Percentiles rank a stretch among this genome's conserved stretches.
Evolutionary conservation across 2,329 filamentous ascomycete genomes (phyloP).

Genomic region (Aspergillus carbonarius): DNA sequence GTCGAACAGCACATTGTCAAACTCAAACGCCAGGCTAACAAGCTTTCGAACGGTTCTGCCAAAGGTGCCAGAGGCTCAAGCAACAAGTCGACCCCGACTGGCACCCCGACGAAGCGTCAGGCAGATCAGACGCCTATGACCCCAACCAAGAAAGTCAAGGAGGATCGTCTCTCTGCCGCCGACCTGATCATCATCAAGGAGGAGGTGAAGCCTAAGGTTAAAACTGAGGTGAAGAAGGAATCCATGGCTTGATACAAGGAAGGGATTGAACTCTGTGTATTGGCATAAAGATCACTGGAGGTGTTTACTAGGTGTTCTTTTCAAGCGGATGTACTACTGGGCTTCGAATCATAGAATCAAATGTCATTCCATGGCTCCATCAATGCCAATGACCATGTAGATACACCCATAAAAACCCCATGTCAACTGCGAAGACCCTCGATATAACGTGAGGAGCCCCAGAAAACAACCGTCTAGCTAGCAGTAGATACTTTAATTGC

Average conservation of each 20-base stretch:
- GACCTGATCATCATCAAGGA: not conserved
- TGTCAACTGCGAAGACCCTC: no score
- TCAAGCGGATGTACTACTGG: no score
- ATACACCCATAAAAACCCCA: no score
- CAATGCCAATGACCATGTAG: no score
- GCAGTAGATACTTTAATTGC: no score
- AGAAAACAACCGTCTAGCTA: no score
- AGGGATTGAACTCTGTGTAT: not conserved
- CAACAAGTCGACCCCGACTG: not conserved
- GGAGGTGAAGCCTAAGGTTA: not conserved
- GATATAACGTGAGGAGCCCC: no score
- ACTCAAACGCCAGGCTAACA: not conserved
- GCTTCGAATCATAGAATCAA: no score
- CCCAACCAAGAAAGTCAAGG: conserved; percentile 5
- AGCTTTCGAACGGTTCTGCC: not conserved
- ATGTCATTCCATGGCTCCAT: no score
- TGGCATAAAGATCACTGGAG: not conserved
- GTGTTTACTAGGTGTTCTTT: not conserved
- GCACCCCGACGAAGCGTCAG: conserved; percentile 6
- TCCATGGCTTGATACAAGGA: not conserved
- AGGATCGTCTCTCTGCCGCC: not conserved
- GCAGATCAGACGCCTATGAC: not conserved
- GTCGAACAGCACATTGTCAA: conserved; percentile 9
- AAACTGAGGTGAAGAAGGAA: not conserved
- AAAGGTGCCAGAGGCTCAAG: not conserved